Evolutionary conservation across 768 basidiomycete genomes (phyloP), one percentile per base, ranked within the genome.

Genomic region (Xerocomus potaroensis): DNA sequence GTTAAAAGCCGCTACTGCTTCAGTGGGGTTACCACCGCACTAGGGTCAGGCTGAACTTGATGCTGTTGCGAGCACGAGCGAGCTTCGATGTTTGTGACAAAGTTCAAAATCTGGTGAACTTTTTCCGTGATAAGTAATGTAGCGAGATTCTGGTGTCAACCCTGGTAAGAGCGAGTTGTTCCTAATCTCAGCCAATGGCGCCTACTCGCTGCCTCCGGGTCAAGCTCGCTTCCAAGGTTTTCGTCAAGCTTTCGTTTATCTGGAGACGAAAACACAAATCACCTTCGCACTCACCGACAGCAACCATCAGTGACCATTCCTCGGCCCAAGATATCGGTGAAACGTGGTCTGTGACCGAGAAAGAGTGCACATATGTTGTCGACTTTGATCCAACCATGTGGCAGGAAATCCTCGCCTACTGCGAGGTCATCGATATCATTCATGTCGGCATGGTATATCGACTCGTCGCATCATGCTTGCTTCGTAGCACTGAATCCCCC

Each of bases 361-460:
- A 22, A 22, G 50, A 40, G 26, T 33, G 1, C 19, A 40, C 26
- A 1, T n/a, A 43, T 7, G 33, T 22, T 3, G 47, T 49, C 27
- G 37, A 43, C 37, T 33, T 49, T 10, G 29, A 50, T 12, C 45
- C 39, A 21, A 3, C 40, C 10, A 19, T 40, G 12, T 51, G 50
- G 50, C 41, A 16, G 32, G 47, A 43, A 27, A 49, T 51, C 36
- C 42, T 51, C 8, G 34, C 37, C 18, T 51, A 44, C 29, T 51
- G 50, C 9, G 50, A 51, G n/a, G 47, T 49, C 38, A 35, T 49
- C 23, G 50, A 51, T 16, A 49, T 51, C 23, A 9, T 49, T 22
- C 50, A 29, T 11, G 15, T 49, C 19, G 27, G 47, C 27, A 51
- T 51, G 50, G 47, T 51, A 40, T 29, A 18, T 19, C 37, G 11